Conservation (phyloP, 371 early-diverging fungal genomes). For the Mortierella sp. region DNA sequence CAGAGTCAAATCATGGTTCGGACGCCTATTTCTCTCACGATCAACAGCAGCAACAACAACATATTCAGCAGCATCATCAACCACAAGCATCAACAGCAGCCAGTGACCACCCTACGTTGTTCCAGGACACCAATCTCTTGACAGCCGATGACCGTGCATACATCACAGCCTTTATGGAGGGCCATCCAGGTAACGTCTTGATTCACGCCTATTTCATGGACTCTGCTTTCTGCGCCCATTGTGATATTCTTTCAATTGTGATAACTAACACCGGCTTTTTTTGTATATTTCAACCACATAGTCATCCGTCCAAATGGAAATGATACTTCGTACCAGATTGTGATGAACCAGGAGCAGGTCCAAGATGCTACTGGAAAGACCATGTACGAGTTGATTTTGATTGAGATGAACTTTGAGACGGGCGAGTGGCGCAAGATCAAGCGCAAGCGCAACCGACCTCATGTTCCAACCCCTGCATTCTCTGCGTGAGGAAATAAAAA, state of each 20-base stretch:
- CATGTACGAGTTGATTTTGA: slow-evolving; percentile 57
- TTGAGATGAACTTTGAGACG: slow-evolving; percentile 61
- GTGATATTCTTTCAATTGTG: neutral
- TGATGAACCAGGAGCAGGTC: slow-evolving; percentile 59
- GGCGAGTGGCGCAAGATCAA: slow-evolving; percentile 63
- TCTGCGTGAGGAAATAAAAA: neutral
- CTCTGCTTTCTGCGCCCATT: neutral
- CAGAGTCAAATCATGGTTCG: neutral
- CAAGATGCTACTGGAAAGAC: slow-evolving; percentile 45
- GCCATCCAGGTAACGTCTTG: slow-evolving; percentile 47
- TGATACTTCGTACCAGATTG: slow-evolving; percentile 48
- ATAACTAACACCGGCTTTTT: neutral
- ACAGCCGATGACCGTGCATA: slow-evolving; percentile 46
- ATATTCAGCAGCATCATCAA: neutral
- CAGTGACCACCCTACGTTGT: slow-evolving; percentile 38
- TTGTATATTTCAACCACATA: neutral
- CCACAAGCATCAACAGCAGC: slow-evolving; percentile 5
- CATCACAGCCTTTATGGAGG: slow-evolving; percentile 50
- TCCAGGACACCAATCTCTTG: slow-evolving; percentile 53
- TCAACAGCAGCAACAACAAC: slow-evolving; percentile 27
- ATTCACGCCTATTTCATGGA: no score
- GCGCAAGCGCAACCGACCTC: slow-evolving; percentile 41
- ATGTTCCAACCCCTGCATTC: slow-evolving; percentile 18
- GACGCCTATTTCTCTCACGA: slow-evolving; percentile 33
- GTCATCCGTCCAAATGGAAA: slow-evolving; percentile 48